phyloP scores from a whole-genome alignment of 345 rosid genomes.

The Erodium maritimum region DNA sequence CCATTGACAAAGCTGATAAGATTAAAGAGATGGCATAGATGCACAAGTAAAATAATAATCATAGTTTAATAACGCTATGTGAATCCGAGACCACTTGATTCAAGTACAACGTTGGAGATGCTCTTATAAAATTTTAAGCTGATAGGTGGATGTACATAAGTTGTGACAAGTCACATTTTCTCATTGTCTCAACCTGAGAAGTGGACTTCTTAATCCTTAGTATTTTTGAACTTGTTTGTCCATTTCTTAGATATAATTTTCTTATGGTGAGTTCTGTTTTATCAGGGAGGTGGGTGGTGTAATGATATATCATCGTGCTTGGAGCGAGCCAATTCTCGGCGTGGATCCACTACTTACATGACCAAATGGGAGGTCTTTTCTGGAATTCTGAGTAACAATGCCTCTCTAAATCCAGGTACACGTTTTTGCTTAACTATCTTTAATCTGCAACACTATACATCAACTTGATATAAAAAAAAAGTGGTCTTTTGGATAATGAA shows the following conservation, averaged over 20 bases:
- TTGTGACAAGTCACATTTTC: too few relatives aligned
- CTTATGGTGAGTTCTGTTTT: background rate
- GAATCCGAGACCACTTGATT: too few relatives aligned
- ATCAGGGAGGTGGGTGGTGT: constrained; percentile 98
- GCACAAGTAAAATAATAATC: too few relatives aligned
- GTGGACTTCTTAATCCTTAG: too few relatives aligned
- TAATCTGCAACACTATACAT: background rate
- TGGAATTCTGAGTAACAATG: constrained; percentile 75
- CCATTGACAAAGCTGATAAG: too few relatives aligned
- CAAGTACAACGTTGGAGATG: too few relatives aligned
- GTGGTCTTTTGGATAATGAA: background rate
- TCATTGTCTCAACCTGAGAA: too few relatives aligned
- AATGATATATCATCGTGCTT: constrained; percentile 65
- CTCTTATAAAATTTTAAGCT: too few relatives aligned
- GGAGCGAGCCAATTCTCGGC: constrained; percentile 57
- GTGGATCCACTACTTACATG: constrained; percentile 80
- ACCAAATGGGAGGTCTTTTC: constrained; percentile 48
- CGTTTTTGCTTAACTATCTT: background rate
- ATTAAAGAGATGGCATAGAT: too few relatives aligned
- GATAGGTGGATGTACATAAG: too few relatives aligned
- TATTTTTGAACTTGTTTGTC: background rate
- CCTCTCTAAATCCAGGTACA: constrained; percentile 76
- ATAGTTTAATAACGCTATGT: too few relatives aligned
- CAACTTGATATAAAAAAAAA: background rate
- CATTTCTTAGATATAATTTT: background rate